These are phyloP conservation scores for Zoysia japonica DNA, from an alignment of 176 grass and related monocot genomes.

Conservation along the genomic window DNA sequence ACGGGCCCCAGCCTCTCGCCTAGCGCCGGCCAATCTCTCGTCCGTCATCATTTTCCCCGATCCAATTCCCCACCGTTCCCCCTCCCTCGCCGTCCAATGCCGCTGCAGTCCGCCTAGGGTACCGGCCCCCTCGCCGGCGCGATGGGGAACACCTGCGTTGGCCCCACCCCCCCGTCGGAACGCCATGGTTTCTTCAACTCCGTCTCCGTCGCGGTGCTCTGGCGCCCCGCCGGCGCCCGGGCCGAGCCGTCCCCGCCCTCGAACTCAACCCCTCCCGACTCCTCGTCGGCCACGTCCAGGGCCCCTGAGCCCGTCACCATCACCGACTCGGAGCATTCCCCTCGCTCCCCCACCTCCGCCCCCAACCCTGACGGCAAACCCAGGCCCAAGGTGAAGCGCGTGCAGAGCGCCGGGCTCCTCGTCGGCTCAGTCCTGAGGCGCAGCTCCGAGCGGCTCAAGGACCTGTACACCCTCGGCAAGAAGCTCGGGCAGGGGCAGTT, in stretches of 20 bases:
- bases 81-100: background rate
- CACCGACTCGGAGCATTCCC: constrained; percentile 39
- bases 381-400: constrained; percentile 50
- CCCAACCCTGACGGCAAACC: constrained; percentile 26
- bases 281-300: constrained; percentile 23
- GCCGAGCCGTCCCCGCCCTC: constrained; percentile 20
- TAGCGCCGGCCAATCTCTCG: constrained; percentile 37
- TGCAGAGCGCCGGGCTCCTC: constrained; percentile 63
- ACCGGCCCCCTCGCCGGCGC: constrained; percentile 20
- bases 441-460: constrained; percentile 58
- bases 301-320: constrained; percentile 48
- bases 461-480: constrained; percentile 58
- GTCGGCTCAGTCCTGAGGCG: constrained; percentile 58
- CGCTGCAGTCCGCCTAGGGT: constrained; percentile 31
- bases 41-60: constrained; percentile 29
- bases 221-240: constrained; percentile 42
- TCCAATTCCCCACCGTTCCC: constrained; percentile 26
- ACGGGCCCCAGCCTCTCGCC: background rate
- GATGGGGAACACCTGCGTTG: constrained; percentile 63
- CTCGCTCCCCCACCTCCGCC: background rate
- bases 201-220: constrained; percentile 53
- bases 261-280: constrained; percentile 3
- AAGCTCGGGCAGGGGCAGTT: constrained; percentile 74
- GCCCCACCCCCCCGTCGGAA: constrained; percentile 27
- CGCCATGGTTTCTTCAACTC: constrained; percentile 58